A percentile compares a stretch with the other conserved stretches of the same genome.
Evolutionary conservation across 768 basidiomycete genomes (phyloP).

Genomic region (Paxillus involutus): DNA sequence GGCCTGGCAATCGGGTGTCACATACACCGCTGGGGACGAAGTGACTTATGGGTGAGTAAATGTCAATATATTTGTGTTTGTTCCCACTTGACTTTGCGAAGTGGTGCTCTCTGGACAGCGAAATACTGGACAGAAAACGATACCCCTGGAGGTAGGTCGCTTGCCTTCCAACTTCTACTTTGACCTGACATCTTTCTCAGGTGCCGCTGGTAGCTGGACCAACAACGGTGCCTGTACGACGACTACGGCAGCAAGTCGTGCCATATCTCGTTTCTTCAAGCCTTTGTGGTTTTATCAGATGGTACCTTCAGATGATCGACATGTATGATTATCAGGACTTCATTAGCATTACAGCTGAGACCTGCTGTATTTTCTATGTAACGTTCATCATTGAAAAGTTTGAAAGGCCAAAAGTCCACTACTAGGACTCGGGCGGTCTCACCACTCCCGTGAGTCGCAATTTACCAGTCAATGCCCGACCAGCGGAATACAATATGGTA

Average conservation of each 20-base stretch:
- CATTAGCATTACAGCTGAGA: not conserved
- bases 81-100: slow-evolving; percentile 4
- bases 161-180: not conserved
- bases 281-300: not conserved
- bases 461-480: too few species aligned
- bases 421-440: too few species aligned
- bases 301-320: too few species aligned
- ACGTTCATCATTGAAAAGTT: not conserved
- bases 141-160: slow-evolving; percentile 40
- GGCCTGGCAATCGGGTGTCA: slow-evolving; percentile 45
- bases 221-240: slow-evolving; percentile 52
- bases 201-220: slow-evolving; percentile 52
- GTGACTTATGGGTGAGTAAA: slow-evolving; percentile 49
- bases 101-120: slow-evolving; percentile 44
- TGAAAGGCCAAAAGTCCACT: too few species aligned
- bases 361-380: not conserved
- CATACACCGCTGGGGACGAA: slow-evolving; percentile 52
- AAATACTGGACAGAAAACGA: slow-evolving; percentile 65
- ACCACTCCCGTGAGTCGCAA: too few species aligned
- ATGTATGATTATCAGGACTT: not conserved
- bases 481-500: not conserved
- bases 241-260: not conserved
- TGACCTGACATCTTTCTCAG: slow-evolving; percentile 26
- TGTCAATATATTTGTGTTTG: not conserved
- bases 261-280: not conserved